Evolutionary conservation across 257 asterid species (phyloP).

Genomic region (Plantago major): DNA sequence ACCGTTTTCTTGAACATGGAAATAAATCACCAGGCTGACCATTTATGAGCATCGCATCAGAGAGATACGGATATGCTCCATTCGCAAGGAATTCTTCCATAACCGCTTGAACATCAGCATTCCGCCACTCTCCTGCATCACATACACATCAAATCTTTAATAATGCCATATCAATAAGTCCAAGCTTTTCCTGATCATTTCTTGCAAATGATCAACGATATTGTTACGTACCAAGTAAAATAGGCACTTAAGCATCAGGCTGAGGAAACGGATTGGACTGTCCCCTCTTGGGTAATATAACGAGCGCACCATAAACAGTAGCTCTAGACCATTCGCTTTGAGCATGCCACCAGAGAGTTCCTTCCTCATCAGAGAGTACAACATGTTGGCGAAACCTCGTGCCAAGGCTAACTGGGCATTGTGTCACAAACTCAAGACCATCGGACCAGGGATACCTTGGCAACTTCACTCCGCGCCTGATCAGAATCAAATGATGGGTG

Average conservation of each 20-base stretch:
- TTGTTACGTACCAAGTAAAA: background rate
- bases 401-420: background rate
- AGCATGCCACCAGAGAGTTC: background rate
- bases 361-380: background rate
- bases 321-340: background rate
- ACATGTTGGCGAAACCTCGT: background rate
- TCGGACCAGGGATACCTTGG: constrained; percentile 1
- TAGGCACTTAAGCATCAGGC: background rate
- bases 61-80: background rate
- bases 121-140: constrained; percentile 1
- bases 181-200: background rate
- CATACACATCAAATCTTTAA: background rate
- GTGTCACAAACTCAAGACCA: background rate
- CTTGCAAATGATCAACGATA: too few species aligned
- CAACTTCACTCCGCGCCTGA: background rate
- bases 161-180: background rate
- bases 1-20: background rate
- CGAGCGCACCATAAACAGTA: background rate
- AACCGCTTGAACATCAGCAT: background rate
- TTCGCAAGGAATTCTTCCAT: background rate
- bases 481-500: background rate
- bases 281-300: background rate
- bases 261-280: background rate
- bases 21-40: constrained; percentile 1
- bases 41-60: background rate